Evolutionary conservation across 345 rosid genomes (phyloP).

Genomic region (Rhodamnia rubescens): DNA sequence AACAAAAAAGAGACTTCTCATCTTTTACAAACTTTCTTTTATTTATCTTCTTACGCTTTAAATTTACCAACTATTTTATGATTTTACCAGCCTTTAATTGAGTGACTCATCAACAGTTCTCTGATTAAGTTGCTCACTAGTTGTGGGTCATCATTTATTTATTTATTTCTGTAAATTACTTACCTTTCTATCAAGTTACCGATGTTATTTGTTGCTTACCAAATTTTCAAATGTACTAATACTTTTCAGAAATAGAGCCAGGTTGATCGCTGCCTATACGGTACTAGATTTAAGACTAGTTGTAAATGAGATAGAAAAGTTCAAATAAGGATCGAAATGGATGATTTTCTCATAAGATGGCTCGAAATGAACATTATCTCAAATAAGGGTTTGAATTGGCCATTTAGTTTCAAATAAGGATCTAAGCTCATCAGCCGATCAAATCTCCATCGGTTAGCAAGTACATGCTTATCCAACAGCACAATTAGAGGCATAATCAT

Average conservation of each 20-base stretch:
- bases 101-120: not conserved
- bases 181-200: not conserved
- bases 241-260: not conserved
- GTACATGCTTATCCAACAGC: too few species aligned
- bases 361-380: too few species aligned
- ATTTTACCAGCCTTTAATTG: not conserved
- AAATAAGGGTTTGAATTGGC: too few species aligned
- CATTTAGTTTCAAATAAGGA: too few species aligned
- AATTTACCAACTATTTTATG: not conserved
- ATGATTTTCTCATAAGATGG: too few species aligned
- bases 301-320: too few species aligned
- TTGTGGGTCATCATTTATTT: not conserved
- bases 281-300: too few species aligned
- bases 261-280: too few species aligned
- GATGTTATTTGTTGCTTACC: not conserved
- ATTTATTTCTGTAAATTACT: not conserved
- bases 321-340: too few species aligned
- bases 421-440: too few species aligned
- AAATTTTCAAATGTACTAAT: not conserved
- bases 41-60: not conserved
- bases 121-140: not conserved
- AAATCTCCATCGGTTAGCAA: too few species aligned
- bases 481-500: not conserved
- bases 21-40: not conserved
- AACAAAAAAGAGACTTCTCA: not conserved